Percentiles rank a stretch among this genome's conserved stretches.
Conservation (phyloP, 108 stramenopile species). For the Skeletonema potamos region DNA sequence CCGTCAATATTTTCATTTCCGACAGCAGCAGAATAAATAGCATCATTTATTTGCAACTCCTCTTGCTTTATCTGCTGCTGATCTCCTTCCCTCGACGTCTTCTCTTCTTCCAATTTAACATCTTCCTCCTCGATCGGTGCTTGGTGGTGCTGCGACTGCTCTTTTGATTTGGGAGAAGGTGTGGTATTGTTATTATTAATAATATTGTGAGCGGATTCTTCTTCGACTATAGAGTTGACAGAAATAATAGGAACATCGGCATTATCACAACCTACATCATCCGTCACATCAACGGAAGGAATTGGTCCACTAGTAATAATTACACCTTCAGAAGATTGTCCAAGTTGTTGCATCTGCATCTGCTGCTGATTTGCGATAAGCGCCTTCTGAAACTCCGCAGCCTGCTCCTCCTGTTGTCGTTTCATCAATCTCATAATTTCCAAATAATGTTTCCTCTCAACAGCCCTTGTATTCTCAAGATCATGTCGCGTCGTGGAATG, state of each 20-base stretch:
- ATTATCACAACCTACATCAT: neutral
- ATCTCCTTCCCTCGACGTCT: neutral
- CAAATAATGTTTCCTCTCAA: neutral
- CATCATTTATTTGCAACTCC: neutral
- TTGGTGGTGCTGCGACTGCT: neutral
- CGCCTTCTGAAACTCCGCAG: neutral
- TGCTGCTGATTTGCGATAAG: neutral
- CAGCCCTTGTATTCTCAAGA: neutral
- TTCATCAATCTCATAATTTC: neutral
- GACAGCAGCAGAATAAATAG: neutral
- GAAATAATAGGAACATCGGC: neutral
- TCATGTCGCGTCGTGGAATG: neutral
- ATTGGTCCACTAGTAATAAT: no score
- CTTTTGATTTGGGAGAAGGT: neutral
- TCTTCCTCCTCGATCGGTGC: no score
- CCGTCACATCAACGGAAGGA: neutral
- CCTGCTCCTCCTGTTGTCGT: neutral
- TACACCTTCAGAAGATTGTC: no score
- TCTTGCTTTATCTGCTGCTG: neutral
- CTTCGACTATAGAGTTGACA: no score
- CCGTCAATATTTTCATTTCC: neutral
- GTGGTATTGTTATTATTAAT: neutral
- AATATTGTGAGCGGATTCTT: no score
- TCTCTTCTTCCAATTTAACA: neutral
- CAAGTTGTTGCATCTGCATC: neutral